Evolutionary conservation across 163 green algal species (phyloP).

Genomic region (Volvox carteri): DNA sequence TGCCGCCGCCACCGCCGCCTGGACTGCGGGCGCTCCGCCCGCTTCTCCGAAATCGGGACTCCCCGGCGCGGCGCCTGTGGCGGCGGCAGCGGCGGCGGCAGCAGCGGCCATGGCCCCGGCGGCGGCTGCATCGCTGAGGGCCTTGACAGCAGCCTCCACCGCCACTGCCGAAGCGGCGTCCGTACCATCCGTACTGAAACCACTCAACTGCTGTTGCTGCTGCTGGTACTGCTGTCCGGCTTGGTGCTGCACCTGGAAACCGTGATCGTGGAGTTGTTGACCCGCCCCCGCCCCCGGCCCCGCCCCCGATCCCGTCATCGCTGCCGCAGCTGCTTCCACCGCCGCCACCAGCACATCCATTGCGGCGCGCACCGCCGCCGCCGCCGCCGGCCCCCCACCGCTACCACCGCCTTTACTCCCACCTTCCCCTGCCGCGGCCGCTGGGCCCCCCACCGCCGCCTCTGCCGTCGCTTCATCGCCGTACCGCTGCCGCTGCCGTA

Average conservation of each 20-base stretch:
- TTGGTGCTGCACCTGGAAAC: background rate
- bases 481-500: background rate
- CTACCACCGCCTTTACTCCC: background rate
- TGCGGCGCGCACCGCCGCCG: background rate
- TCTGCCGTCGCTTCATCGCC: background rate
- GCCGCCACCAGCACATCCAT: background rate
- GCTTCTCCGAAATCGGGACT: background rate
- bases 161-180: background rate
- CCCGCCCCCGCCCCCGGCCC: background rate
- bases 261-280: background rate
- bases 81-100: no score
- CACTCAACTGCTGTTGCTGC: background rate
- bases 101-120: background rate
- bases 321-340: background rate
- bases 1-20: background rate
- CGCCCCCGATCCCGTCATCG: background rate
- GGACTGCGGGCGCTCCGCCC: background rate
- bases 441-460: background rate
- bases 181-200: background rate
- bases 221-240: background rate
- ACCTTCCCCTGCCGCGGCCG: background rate
- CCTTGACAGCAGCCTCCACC: background rate
- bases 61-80: no score
- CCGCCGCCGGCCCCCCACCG: background rate
- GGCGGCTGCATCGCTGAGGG: background rate